Percentiles rank a stretch among this genome's conserved stretches.
These are phyloP conservation scores for Inga oerstediana DNA, from an alignment of 306 rosid species.

Conservation along the genomic window DNA sequence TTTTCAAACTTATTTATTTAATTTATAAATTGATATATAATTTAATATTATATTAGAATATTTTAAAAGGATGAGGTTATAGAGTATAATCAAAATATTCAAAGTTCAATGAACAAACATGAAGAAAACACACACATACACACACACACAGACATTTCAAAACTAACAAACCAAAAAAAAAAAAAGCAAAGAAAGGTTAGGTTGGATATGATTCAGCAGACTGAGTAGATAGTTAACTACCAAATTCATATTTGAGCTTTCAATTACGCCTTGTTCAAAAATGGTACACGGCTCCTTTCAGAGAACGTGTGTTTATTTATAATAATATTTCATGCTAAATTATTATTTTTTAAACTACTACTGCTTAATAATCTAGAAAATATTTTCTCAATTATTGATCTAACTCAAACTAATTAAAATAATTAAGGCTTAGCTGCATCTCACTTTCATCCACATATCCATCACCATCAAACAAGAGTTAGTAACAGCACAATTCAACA, in stretches of 20 bases:
- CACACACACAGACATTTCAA: not conserved
- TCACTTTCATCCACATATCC: not conserved
- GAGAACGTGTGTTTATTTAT: not conserved
- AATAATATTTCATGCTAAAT: not conserved
- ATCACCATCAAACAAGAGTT: not conserved
- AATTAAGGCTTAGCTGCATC: not conserved
- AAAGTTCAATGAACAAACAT: not conserved
- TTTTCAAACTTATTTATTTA: too few relatives aligned
- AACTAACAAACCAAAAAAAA: not conserved
- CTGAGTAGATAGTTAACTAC: not conserved
- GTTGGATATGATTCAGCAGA: not conserved
- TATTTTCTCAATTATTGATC: not conserved
- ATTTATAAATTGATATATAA: too few relatives aligned
- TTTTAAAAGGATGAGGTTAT: too few relatives aligned
- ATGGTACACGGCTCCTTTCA: not conserved
- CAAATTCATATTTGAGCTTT: not conserved
- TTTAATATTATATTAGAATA: too few relatives aligned
- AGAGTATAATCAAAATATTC: not conserved
- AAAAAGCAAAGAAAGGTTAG: not conserved
- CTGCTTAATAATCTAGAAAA: not conserved
- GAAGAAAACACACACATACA: not conserved
- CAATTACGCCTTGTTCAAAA: not conserved
- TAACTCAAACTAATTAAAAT: not conserved
- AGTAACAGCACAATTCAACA: conserved; percentile 33
- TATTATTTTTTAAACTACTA: not conserved